A percentile compares a stretch with the other conserved stretches of the same genome.
phyloP scores from a whole-genome alignment of 805 yeast genomes.

The Nakazawaea laoshanensis region DNA sequence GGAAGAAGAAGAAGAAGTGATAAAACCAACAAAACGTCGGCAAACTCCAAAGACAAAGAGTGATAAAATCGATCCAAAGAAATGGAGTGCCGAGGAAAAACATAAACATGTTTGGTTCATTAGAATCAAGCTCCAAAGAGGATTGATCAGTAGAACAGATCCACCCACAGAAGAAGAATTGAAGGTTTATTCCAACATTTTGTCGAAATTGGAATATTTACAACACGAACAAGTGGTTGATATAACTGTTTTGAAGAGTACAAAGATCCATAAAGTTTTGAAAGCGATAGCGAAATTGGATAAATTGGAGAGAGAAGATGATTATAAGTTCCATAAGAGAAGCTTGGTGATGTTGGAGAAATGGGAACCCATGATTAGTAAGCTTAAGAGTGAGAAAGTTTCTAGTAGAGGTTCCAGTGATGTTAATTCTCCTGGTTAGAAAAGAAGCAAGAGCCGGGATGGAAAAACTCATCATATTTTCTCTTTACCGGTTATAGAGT shows the following conservation, averaged over 20 bases:
- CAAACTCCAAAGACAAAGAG: conserved; percentile 4
- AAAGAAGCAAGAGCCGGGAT: no score
- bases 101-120: conserved; percentile 38
- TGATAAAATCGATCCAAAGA: conserved; percentile 5
- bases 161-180: conserved; percentile 36
- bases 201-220: conserved; percentile 32
- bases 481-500: no score
- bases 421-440: no score
- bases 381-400: conserved; percentile 4
- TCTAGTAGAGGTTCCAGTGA: no score
- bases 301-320: conserved; percentile 31
- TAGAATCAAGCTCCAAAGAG: conserved; percentile 38
- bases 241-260: conserved; percentile 28
- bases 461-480: no score
- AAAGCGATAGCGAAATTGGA: conserved; percentile 35
- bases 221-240: conserved; percentile 21
- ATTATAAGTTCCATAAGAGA: conserved; percentile 36
- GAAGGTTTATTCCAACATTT: conserved; percentile 28
- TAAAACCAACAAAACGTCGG: neutral
- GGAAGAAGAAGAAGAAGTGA: conserved; percentile 13
- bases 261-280: conserved; percentile 45
- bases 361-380: conserved; percentile 23
- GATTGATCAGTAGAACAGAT: conserved; percentile 34
- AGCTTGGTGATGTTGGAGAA: conserved; percentile 29
- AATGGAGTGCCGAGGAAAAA: conserved; percentile 26